Base-by-base conservation (phyloP, 176 grass and related monocot species). In the Eleusine indica region DNA sequence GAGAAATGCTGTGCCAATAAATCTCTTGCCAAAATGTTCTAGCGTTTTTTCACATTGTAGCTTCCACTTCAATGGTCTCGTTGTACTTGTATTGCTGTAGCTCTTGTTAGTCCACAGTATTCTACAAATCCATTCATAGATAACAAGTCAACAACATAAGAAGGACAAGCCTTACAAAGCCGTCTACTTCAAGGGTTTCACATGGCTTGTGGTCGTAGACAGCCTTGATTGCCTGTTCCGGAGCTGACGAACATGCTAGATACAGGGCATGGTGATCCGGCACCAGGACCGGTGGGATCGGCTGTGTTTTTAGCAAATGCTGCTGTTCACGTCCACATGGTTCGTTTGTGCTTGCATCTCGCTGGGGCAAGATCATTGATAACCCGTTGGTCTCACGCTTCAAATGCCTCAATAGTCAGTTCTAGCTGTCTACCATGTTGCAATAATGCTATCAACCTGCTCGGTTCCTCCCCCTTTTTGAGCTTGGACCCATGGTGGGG, bases 361-460 rank as follows among this genome's bases (percentile, higher is more conserved):
- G 75, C 74, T 40, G 49, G 69, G 83, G 68, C 79, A 68, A 69
- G 79, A 86, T 83, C 73, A 90, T 83, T 72, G 46, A 86, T 68
- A 78, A 17, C 88, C 73, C 48, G 30, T 48, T 67, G 68, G 83
- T 78, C 52, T 86, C 60, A 86, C 53, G 30, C 79, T 73, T 68
- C 83, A 90, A 82, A 86, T 75, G 69, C 43, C 74, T 51, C 49
- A 14, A 10, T 64, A 64, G 61, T 64, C 61, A 74, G 62, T 63
- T 75, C 80, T 73, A 83, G 80, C 84, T 90, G 84, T 68, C 75
- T 35, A 83, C 52, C 84, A 70, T 90, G 88, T 79, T 79, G 80
- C 84, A 75, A 87, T 90, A 80, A 83, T 90, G 83, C 61, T 73
- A 68, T 86, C 83, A 78, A 67, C 83, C 88, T 86, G 84, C 73